Base-by-base conservation (phyloP, 2,329 filamentous ascomycete species). In the Aspergillus sp. region DNA sequence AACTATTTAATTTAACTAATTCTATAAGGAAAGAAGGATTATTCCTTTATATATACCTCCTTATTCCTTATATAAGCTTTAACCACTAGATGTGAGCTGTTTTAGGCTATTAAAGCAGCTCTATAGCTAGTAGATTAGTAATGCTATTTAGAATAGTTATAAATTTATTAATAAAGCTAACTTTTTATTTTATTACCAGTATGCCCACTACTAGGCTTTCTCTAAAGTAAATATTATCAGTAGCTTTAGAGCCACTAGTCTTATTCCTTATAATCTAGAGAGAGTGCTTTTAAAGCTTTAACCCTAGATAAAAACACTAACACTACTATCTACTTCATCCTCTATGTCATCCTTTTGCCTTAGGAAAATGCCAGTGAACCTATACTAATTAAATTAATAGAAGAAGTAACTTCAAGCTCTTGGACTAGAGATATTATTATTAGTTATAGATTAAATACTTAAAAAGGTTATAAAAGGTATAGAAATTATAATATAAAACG, bases 1-100 rank as follows among this genome's bases (percentile, higher is more conserved):
- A 26, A 46, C 38, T 12, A 19, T 32, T 19, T 7, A 42, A 39
- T 51, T 52, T n/a, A n/a, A n/a, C n/a, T n/a, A n/a, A n/a, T n/a
- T n/a, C n/a, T n/a, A n/a, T n/a, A n/a, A n/a, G n/a, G n/a, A n/a
- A n/a, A n/a, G n/a, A n/a, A n/a, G n/a, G n/a, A n/a, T n/a, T n/a
- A n/a, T n/a, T n/a, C n/a, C n/a, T n/a, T n/a, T n/a, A n/a, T n/a
- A n/a, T n/a, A n/a, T n/a, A n/a, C n/a, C n/a, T n/a, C n/a, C n/a
- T n/a, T n/a, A n/a, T n/a, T n/a, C n/a, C n/a, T n/a, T n/a, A n/a
- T n/a, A n/a, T n/a, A n/a, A n/a, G n/a, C 31, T 33, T 6, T n/a
- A 33, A 5, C 31, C 31, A 10, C 31, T 33, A 4, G 31, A 33
- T 33, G 12, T 33, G 19, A 34, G 7, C n/a, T 34, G 9, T 34